Base-by-base conservation (phyloP, 2,329 filamentous ascomycete species). In the Karstenula rhodostoma region DNA sequence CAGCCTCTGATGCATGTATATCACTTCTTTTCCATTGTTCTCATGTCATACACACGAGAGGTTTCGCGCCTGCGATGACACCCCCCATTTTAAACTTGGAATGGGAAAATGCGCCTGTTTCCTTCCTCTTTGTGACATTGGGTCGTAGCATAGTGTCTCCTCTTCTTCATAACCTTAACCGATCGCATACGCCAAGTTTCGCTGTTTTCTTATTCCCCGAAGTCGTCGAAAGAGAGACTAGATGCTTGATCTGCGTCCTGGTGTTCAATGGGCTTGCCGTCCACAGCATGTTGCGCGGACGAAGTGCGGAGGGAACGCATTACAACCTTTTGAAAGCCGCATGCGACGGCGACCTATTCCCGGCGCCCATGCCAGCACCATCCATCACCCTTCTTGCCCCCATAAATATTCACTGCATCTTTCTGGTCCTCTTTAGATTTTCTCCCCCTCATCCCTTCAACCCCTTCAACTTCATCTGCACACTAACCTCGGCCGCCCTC, bases 401-500 rank as follows among this genome's bases (percentile, higher is more conserved):
- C 29, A 32, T 6, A 5, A 32, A 32, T 19, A 12, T n/a, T n/a
- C 17, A n/a, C n/a, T 2, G 37, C n/a, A 8, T 19, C 15, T 40
- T 23, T 56, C 61, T 63, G 66, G 76, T 77, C 60, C 3, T 40
- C n/a, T n/a, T 9, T 2, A n/a, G 37, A 17, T 7, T 40, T 15
- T n/a, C n/a, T 75, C 57, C 65, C 70, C 62, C 74, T 77, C 59
- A 80, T 73, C 49, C 77, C 73, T 57, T 62, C 44, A 55, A 46
- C 15, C 60, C 57, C 55, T 74, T 76, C 67, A 80, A 73, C 68
- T 75, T 77, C 63, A 79, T 76, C 67, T 79, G 71, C 37, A 83
- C 77, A 69, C 78, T 78, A 59, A 80, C 64, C 70, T 84, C 82
- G 56, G 80, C 77, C 50, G 74, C 73, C 67, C 82, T 77, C 73